These are phyloP conservation scores for Zizania palustris DNA, from an alignment of 202 grass and related monocot genomes.

Conservation along the genomic window DNA sequence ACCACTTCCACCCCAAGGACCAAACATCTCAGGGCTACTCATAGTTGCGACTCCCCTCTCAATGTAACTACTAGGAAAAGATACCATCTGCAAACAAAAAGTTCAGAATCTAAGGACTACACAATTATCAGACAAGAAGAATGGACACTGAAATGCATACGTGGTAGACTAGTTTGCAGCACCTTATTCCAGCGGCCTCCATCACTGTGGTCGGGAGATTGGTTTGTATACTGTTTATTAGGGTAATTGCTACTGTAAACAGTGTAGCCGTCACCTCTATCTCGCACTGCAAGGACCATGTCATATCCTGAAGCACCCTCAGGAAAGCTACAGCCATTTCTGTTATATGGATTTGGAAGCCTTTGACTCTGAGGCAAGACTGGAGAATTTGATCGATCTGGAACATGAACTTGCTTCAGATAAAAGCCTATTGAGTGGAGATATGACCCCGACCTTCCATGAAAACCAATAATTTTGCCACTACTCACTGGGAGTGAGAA, in stretches of 20 bases:
- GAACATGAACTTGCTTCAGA: constrained; percentile 56
- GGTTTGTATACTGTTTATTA: constrained; percentile 44
- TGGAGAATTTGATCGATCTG: constrained; percentile 44
- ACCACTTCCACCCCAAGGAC: constrained; percentile 87
- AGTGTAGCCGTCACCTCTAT: constrained; percentile 48
- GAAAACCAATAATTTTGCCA: constrained; percentile 72
- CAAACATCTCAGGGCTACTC: constrained; percentile 56
- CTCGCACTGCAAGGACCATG: constrained; percentile 56
- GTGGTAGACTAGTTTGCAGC: not conserved
- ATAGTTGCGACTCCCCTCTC: constrained; percentile 41
- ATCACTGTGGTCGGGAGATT: constrained; percentile 33
- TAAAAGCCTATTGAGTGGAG: constrained; percentile 77
- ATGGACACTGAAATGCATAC: no score
- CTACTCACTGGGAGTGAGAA: constrained; percentile 70
- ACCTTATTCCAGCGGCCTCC: constrained; percentile 52
- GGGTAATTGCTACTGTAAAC: constrained; percentile 48
- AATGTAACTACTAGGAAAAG: constrained; percentile 57
- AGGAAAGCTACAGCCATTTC: constrained; percentile 17
- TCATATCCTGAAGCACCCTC: constrained; percentile 34
- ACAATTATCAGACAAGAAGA: no score
- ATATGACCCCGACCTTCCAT: constrained; percentile 65
- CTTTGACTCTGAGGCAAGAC: constrained; percentile 33
- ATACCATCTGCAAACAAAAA: constrained; percentile 52
- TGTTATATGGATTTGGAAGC: constrained; percentile 28
- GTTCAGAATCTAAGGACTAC: no score